These are phyloP conservation scores for Noccaea caerulescens DNA, from an alignment of 345 rosid species.

Conservation along the genomic window DNA sequence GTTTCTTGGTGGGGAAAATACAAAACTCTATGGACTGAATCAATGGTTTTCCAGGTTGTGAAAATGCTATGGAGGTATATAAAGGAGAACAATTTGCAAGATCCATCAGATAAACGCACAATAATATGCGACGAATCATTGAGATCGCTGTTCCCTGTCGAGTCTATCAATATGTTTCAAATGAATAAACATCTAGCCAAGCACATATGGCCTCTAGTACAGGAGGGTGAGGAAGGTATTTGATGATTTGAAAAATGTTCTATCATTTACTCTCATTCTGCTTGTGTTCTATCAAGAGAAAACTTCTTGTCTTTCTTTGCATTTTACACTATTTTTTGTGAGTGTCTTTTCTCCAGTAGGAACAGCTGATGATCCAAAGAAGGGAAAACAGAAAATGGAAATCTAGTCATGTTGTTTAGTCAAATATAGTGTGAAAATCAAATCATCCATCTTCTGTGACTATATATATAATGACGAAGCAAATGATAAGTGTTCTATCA, in stretches of 20 bases:
- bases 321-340: background rate
- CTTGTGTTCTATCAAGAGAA: background rate
- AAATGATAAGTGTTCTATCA: background rate
- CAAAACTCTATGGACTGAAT: constrained; percentile 2
- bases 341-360: background rate
- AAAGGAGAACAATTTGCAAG: constrained; percentile 61
- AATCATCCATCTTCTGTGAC: background rate
- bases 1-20: background rate
- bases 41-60: constrained; percentile 49
- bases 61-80: constrained; percentile 62
- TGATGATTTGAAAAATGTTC: constrained; percentile 8
- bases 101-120: constrained; percentile 54
- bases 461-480: background rate
- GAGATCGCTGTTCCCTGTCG: constrained; percentile 52
- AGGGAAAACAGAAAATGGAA: constrained; percentile 39
- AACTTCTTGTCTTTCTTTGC: background rate
- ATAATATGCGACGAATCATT: constrained; percentile 58
- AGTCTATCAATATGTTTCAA: constrained; percentile 64
- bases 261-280: background rate
- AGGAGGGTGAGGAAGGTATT: constrained; percentile 45
- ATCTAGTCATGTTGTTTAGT: background rate
- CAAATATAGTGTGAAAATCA: background rate
- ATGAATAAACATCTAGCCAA: constrained; percentile 62
- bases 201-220: constrained; percentile 62
- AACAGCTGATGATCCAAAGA: constrained; percentile 8